Evolutionary conservation across 2,329 filamentous ascomycete genomes (phyloP).

Genomic region (Lachnellula occidentalis): DNA sequence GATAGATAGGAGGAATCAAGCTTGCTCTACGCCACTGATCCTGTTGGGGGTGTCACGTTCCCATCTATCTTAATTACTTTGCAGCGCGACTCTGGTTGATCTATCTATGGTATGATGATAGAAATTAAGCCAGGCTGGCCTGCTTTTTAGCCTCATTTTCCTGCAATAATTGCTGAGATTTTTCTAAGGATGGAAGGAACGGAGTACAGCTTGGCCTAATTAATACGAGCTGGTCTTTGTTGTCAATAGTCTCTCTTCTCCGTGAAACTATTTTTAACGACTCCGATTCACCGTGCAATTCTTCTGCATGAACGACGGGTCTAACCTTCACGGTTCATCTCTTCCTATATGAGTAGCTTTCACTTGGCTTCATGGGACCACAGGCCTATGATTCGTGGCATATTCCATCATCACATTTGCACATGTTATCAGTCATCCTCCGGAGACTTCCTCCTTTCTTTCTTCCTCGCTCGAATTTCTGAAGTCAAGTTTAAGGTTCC

Average conservation of each 20-base stretch:
- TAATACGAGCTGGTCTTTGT: background rate
- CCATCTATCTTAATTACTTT: background rate
- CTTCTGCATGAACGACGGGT: background rate
- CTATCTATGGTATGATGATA: background rate
- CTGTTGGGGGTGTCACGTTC: background rate
- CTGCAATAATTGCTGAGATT: background rate
- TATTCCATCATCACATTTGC: background rate
- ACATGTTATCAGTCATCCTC: too few relatives aligned
- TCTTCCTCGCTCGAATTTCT: too few relatives aligned
- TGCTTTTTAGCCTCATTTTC: background rate
- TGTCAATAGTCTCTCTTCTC: background rate
- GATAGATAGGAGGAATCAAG: background rate
- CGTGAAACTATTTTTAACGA: background rate
- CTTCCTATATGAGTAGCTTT: background rate
- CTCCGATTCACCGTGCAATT: background rate
- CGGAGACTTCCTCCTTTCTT: too few relatives aligned
- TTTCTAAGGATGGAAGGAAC: background rate
- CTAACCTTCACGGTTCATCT: background rate
- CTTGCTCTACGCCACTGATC: background rate
- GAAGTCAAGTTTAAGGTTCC: too few relatives aligned
- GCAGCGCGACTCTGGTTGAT: background rate
- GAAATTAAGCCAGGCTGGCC: too few relatives aligned
- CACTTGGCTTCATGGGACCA: background rate
- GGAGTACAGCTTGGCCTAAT: background rate
- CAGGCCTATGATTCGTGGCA: background rate